phyloP scores from a whole-genome alignment of 2,329 filamentous ascomycete genomes.

The Raffaelea albimanens region DNA sequence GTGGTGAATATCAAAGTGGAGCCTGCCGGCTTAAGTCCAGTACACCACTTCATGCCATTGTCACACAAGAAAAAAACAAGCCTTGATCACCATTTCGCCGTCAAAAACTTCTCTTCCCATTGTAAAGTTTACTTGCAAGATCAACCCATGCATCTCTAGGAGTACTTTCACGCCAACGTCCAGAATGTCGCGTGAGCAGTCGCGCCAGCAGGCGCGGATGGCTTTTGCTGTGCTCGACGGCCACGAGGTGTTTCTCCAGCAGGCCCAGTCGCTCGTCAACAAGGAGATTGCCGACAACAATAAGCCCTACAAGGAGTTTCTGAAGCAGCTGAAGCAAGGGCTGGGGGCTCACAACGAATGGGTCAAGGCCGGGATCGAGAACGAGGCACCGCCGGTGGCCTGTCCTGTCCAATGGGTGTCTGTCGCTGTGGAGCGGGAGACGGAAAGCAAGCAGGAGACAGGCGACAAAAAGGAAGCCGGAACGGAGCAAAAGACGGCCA shows the following conservation, averaged over 20 bases:
- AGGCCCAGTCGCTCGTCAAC: not conserved
- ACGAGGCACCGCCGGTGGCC: not conserved
- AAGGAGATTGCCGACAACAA: not conserved
- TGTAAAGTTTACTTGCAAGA: too few relatives aligned
- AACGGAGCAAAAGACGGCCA: not conserved
- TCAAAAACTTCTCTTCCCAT: too few relatives aligned
- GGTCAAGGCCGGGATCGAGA: not conserved
- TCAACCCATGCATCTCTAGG: too few relatives aligned
- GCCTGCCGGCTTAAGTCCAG: too few relatives aligned
- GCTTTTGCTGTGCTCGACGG: not conserved
- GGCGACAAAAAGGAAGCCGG: not conserved
- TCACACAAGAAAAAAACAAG: too few relatives aligned
- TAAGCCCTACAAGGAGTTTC: not conserved
- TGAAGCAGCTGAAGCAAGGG: not conserved
- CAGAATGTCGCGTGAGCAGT: too few relatives aligned
- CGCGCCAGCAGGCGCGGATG: too few relatives aligned
- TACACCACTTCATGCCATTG: too few relatives aligned
- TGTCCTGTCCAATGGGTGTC: conserved; percentile 2
- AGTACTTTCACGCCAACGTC: too few relatives aligned
- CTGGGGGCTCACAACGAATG: not conserved
- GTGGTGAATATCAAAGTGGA: too few relatives aligned
- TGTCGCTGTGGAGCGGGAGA: not conserved
- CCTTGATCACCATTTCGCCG: too few relatives aligned
- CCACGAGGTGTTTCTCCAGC: conserved; percentile 4
- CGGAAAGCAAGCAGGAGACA: not conserved